A percentile compares a stretch with the other conserved stretches of the same genome.
These are phyloP conservation scores for Chalciporus chontae DNA, from an alignment of 768 basidiomycete genomes.

Conservation along the genomic window DNA sequence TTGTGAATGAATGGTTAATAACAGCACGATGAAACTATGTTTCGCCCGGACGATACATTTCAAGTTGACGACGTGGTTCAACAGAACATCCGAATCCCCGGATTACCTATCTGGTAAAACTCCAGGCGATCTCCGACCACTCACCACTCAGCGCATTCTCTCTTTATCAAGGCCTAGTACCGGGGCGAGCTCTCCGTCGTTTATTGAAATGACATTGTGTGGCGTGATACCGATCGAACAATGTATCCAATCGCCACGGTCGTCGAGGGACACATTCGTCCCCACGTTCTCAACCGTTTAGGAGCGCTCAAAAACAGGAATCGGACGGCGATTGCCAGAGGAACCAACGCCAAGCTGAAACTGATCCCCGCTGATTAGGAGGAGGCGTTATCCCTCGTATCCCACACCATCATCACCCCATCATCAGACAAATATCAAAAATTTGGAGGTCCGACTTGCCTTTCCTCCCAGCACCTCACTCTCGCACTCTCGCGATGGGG, in stretches of 20 bases:
- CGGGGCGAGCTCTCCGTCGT: neutral
- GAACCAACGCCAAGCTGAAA: neutral
- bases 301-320: no score
- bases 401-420: neutral
- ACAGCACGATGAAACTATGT: neutral
- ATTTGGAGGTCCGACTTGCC: conserved; percentile 13
- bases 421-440: conserved; percentile 23
- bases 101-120: neutral
- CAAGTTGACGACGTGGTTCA: neutral
- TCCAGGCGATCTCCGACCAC: neutral
- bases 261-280: conserved; percentile 8
- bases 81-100: neutral
- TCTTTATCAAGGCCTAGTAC: no score
- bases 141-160: neutral
- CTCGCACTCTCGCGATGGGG: neutral
- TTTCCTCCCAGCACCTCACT: neutral
- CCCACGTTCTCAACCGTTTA: no score
- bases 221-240: neutral
- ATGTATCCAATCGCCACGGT: neutral
- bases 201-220: neutral
- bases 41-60: neutral
- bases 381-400: neutral
- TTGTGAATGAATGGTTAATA: neutral
- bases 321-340: neutral
- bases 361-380: conserved; percentile 13